phyloP scores from a whole-genome alignment of 1,284 basidiomycete species.

The Kwoniella shivajii region DNA sequence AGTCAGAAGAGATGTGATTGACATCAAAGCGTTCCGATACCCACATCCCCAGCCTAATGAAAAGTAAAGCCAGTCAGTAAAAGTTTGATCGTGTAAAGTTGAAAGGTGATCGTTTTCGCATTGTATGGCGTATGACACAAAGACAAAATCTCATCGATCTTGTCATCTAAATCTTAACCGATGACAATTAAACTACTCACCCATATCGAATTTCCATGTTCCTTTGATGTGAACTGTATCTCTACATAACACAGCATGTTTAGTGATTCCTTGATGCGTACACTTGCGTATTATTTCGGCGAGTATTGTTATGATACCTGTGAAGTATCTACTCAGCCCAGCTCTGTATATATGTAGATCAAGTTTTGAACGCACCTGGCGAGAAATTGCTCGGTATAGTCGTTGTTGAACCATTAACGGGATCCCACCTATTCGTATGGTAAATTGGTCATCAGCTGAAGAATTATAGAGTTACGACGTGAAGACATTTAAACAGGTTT shows the following conservation, averaged over 20 bases:
- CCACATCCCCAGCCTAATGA: slow-evolving; percentile 54
- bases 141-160: too few species aligned
- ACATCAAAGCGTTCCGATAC: slow-evolving; percentile 84
- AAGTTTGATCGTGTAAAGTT: neutral
- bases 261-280: slow-evolving; percentile 60
- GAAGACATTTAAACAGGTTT: too few species aligned
- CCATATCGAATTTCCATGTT: slow-evolving; percentile 66
- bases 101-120: too few species aligned
- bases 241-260: slow-evolving; percentile 68
- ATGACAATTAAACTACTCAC: slow-evolving; percentile 71
- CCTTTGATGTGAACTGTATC: slow-evolving; percentile 65
- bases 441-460: neutral
- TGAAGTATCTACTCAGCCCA: neutral
- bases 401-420: slow-evolving; percentile 20
- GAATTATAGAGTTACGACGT: neutral
- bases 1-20: slow-evolving; percentile 67
- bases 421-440: slow-evolving; percentile 53
- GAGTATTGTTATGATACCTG: slow-evolving; percentile 70
- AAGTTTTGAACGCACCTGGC: slow-evolving; percentile 68
- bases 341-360: neutral
- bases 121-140: too few species aligned
- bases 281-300: slow-evolving; percentile 62
- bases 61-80: too few species aligned
- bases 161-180: too few species aligned
- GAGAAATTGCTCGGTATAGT: slow-evolving; percentile 66